Evolutionary conservation across 805 yeast genomes (phyloP), one percentile per base, ranked within the genome.

Genomic region (Spathaspora girioi): DNA sequence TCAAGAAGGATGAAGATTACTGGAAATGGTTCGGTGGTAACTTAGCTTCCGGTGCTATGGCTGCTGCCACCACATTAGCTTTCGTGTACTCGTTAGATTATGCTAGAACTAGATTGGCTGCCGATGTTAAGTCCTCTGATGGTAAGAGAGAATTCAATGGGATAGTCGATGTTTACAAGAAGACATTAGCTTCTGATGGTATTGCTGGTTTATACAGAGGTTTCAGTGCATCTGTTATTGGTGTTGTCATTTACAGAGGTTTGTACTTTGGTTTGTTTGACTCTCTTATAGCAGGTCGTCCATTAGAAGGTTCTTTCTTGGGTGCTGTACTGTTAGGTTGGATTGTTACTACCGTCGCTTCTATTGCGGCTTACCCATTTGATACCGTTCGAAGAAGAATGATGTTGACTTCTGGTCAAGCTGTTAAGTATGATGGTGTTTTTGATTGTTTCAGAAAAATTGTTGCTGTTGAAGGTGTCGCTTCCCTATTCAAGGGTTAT

Each of bases 401-500:
- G 97, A 91, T 91, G 97, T 92, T 91, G 97, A 91, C 97, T 67
- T 91, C 97, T 65, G 97, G 97, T 79, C 96, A 90, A 82, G 96
- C 96, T 70, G 96, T 91, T 68, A 91, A 92, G 82, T 91, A 91
- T 83, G 79, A 84, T 72, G 94, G 96, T 81, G 96, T 97, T 66
- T 82, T 89, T 75, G 97, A 92, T 77, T 89, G 94, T 78, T 86
- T 88, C 89, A 79, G 73, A 67, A 79, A 90, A 81, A 89, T 91
- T 74, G 93, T 92, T 66, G 96, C 96, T 65, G 90, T 93, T 73
- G 97, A 92, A 80, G 97, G 97, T 89, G 77, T 89, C 68, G 69
- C 72, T 56, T 89, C 97, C 67, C 83, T 91, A 79, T 91, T 91
- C 93, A 92, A 89, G 86, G 97, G 97, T 83, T 91, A 97, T 80